These are phyloP conservation scores for Fusarium brachygibbosum DNA, from an alignment of 2,329 filamentous ascomycete genomes.

Conservation along the genomic window DNA sequence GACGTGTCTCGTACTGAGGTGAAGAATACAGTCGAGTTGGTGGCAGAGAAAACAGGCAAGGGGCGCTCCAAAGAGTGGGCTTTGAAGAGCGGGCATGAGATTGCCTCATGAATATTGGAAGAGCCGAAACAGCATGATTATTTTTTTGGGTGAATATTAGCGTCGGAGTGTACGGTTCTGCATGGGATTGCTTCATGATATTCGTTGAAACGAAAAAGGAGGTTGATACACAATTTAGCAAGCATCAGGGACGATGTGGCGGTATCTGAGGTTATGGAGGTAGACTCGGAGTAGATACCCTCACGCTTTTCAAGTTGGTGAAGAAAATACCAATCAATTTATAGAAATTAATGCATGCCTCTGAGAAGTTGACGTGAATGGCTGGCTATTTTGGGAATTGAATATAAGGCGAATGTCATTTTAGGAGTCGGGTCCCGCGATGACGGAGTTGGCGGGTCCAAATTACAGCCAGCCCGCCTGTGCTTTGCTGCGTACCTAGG, in stretches of 20 bases:
- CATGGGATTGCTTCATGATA: constrained; percentile 43
- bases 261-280: constrained; percentile 29
- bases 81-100: constrained; percentile 57
- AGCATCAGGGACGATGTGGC: constrained; percentile 23
- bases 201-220: constrained; percentile 32
- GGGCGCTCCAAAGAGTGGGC: constrained; percentile 57
- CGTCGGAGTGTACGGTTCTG: constrained; percentile 45
- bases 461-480: constrained; percentile 23
- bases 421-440: constrained; percentile 25
- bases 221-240: constrained; percentile 34
- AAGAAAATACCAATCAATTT: constrained; percentile 22
- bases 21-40: constrained; percentile 58
- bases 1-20: constrained; percentile 57
- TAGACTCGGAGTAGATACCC: constrained; percentile 38
- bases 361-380: background rate
- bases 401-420: constrained; percentile 26
- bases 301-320: constrained; percentile 15
- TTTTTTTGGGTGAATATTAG: constrained; percentile 48
- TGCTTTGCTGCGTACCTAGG: background rate
- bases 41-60: constrained; percentile 57
- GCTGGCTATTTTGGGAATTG: constrained; percentile 3
- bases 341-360: constrained; percentile 9
- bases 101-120: constrained; percentile 46
- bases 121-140: constrained; percentile 28
- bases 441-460: constrained; percentile 46